A percentile compares a stretch with the other conserved stretches of the same genome.
phyloP scores from a whole-genome alignment of 176 grass and related monocot genomes.

The Elaeis guineensis region DNA sequence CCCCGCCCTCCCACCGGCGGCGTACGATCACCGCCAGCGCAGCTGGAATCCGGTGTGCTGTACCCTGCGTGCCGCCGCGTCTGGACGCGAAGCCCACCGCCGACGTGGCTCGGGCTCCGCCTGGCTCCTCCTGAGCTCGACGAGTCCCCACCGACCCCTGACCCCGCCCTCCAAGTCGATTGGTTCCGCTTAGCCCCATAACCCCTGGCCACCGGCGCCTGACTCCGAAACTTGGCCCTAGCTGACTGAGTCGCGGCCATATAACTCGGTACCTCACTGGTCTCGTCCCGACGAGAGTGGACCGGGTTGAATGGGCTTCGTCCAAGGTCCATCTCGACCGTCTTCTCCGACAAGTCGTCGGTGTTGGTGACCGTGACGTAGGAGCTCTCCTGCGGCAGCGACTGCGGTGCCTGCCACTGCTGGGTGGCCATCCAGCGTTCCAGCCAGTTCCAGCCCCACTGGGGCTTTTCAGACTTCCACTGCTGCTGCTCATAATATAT shows the following conservation, averaged over 20 bases:
- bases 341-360: conserved; percentile 61
- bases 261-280: conserved; percentile 41
- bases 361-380: conserved; percentile 22
- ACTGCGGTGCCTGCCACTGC: conserved; percentile 11
- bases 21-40: conserved; percentile 20
- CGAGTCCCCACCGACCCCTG: conserved; percentile 15
- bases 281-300: not conserved
- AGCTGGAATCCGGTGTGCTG: conserved; percentile 36
- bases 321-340: conserved; percentile 53
- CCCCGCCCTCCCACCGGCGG: conserved; percentile 10
- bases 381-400: conserved; percentile 14
- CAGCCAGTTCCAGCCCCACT: conserved; percentile 56
- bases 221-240: conserved; percentile 45
- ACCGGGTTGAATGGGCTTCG: conserved; percentile 12
- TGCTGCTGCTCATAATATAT: conserved; percentile 16
- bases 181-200: not conserved
- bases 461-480: conserved; percentile 22
- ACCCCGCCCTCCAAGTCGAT: not conserved
- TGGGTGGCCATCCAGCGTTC: conserved; percentile 34
- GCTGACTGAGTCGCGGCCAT: conserved; percentile 77
- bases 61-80: conserved; percentile 13
- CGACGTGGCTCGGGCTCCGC: conserved; percentile 20
- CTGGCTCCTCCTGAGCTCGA: conserved; percentile 36
- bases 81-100: conserved; percentile 3
- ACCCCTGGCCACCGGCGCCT: not conserved